Conservation (phyloP, 192 early-diverging fungal genomes). For the Blastocladiella britannica region DNA sequence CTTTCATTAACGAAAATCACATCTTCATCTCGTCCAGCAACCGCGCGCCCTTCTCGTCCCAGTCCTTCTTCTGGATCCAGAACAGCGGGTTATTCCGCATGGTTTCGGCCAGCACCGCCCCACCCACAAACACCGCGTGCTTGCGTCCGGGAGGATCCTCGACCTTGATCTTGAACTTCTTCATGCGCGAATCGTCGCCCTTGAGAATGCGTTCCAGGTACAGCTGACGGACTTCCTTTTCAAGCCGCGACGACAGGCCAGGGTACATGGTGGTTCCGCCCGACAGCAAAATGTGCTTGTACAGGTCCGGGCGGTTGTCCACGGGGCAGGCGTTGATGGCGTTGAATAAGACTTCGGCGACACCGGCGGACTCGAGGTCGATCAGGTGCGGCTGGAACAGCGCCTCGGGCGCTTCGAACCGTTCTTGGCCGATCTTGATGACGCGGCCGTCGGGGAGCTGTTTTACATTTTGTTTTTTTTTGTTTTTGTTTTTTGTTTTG, state of each 20-base stretch:
- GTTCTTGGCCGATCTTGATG: slow-evolving; percentile 94
- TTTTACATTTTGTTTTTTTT: background rate
- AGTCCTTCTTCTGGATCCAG: slow-evolving; percentile 89
- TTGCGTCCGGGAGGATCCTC: slow-evolving; percentile 94
- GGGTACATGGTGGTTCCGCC: slow-evolving; percentile 99
- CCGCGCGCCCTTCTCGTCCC: slow-evolving; percentile 67
- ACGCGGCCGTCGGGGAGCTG: slow-evolving; percentile 91
- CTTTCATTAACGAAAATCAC: background rate
- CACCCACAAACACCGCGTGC: slow-evolving; percentile 97
- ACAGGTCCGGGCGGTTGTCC: slow-evolving; percentile 83
- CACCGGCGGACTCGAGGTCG: slow-evolving; percentile 77
- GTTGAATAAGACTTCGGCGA: slow-evolving; percentile 85
- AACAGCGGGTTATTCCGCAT: slow-evolving; percentile 74
- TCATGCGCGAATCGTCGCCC: slow-evolving; percentile 46
- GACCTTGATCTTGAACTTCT: slow-evolving; percentile 96
- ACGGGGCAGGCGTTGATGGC: slow-evolving; percentile 73
- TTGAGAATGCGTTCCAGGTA: slow-evolving; percentile 76
- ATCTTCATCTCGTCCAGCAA: slow-evolving; percentile 31
- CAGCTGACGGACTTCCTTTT: slow-evolving; percentile 95
- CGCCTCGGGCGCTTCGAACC: slow-evolving; percentile 96
- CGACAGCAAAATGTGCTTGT: slow-evolving; percentile 93
- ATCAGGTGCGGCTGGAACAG: slow-evolving; percentile 96
- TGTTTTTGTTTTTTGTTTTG: background rate
- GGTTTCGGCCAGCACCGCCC: slow-evolving; percentile 83
- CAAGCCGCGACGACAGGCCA: slow-evolving; percentile 83